Percentiles rank a stretch among this genome's conserved stretches.
phyloP scores from a whole-genome alignment of 2,329 filamentous ascomycete species.

The Trichoderma breve region DNA sequence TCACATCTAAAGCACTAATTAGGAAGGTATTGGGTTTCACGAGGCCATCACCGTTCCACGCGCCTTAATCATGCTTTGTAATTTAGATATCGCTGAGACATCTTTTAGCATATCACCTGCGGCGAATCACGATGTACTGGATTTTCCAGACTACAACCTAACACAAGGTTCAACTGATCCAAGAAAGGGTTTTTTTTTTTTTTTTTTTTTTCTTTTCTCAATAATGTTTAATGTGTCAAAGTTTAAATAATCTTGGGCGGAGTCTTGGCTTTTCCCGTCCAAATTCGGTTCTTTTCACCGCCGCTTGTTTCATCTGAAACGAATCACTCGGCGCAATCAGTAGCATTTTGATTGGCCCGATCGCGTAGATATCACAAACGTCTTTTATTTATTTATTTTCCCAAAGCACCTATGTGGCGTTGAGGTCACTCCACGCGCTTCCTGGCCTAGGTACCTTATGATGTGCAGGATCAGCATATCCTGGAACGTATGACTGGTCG shows the following conservation, averaged over 20 bases:
- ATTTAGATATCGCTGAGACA: background rate
- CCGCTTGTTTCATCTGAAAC: background rate
- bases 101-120: background rate
- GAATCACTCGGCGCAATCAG: background rate
- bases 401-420: background rate
- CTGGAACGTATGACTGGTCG: background rate
- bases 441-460: background rate
- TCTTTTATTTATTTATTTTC: background rate
- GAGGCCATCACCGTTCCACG: background rate
- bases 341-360: background rate
- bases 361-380: background rate
- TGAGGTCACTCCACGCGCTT: background rate
- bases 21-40: background rate
- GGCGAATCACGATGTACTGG: background rate
- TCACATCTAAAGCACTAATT: background rate
- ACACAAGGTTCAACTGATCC: background rate
- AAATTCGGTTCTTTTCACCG: background rate
- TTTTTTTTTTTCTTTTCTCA: background rate
- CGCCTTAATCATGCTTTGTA: constrained; percentile 2
- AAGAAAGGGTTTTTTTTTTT: background rate
- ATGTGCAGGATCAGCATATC: background rate
- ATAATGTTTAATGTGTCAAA: background rate
- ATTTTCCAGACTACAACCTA: background rate
- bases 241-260: background rate
- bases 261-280: background rate